Conservation (phyloP, 2,329 filamentous ascomycete genomes). For the Talaromyces rugulosus region DNA sequence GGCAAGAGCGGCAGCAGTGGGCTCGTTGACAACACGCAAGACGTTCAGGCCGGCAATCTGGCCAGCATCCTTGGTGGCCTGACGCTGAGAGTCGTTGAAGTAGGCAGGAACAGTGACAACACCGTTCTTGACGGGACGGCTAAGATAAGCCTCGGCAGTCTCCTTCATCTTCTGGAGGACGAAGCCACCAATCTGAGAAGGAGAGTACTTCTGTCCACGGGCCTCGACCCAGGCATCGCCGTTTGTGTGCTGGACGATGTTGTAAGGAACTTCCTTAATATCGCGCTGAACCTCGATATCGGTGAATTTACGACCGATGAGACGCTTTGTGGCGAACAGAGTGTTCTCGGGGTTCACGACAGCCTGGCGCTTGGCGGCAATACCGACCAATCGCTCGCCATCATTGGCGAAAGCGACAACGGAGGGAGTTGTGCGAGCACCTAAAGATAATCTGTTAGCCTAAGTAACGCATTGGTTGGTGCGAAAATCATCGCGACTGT, state of each 20-base stretch:
- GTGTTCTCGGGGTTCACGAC: slow-evolving; percentile 99
- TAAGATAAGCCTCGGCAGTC: slow-evolving; percentile 88
- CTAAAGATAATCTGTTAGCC: slow-evolving; percentile 39
- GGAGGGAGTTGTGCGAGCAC: slow-evolving; percentile 86
- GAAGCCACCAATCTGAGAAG: slow-evolving; percentile 97
- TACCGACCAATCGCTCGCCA: slow-evolving; percentile 93
- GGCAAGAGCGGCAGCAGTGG: slow-evolving; percentile 89
- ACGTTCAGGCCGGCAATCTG: slow-evolving; percentile 95
- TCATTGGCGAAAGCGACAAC: slow-evolving; percentile 95
- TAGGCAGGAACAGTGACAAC: slow-evolving; percentile 96
- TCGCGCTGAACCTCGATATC: slow-evolving; percentile 93
- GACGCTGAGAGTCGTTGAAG: slow-evolving; percentile 98
- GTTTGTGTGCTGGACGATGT: slow-evolving; percentile 95
- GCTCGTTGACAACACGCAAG: slow-evolving; percentile 96
- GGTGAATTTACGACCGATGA: slow-evolving; percentile 96
- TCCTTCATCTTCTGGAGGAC: slow-evolving; percentile 99
- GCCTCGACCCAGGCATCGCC: slow-evolving; percentile 95
- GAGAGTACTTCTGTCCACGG: slow-evolving; percentile 91
- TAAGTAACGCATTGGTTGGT: not conserved
- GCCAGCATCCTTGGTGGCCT: slow-evolving; percentile 96
- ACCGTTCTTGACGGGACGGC: slow-evolving; percentile 88
- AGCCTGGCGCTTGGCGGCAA: slow-evolving; percentile 95
- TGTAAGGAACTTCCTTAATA: slow-evolving; percentile 96
- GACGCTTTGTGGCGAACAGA: slow-evolving; percentile 95
- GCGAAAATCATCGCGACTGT: not conserved